Conservation (phyloP, 805 yeast genomes). For the Candida sphagnicola region DNA sequence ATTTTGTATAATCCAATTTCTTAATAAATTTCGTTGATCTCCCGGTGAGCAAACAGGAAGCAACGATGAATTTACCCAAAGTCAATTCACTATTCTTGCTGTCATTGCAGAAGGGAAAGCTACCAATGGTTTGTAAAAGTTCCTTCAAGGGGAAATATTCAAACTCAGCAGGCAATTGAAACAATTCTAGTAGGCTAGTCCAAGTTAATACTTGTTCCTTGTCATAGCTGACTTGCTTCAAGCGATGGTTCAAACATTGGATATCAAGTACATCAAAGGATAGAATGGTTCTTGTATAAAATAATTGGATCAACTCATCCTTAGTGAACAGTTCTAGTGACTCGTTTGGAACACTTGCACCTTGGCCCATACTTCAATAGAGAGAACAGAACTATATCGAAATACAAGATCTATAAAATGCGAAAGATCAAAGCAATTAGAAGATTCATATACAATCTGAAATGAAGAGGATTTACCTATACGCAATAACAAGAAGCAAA, state of each 20-base stretch:
- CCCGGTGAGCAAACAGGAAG: constrained; percentile 37
- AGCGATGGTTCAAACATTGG: constrained; percentile 12
- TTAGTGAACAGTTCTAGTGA: constrained; percentile 15
- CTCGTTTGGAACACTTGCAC: constrained; percentile 6
- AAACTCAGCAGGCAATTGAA: constrained; percentile 13
- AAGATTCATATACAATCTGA: no score
- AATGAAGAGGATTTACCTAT: no score
- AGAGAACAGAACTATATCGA: no score
- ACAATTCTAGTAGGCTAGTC: constrained; percentile 18
- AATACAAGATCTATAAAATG: no score
- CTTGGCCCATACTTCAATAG: constrained; percentile 23
- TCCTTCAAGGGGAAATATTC: constrained; percentile 9
- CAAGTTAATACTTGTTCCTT: constrained; percentile 13
- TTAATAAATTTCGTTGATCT: constrained; percentile 33
- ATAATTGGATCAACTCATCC: constrained; percentile 15
- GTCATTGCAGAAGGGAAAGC: constrained; percentile 46
- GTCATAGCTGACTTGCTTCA: constrained; percentile 9
- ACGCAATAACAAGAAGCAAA: no score
- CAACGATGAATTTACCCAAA: constrained; percentile 23
- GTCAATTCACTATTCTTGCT: constrained; percentile 39
- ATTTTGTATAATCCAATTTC: constrained; percentile 36
- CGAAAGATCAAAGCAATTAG: no score
- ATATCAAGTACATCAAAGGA: constrained; percentile 18
- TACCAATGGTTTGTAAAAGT: constrained; percentile 40
- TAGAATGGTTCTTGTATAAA: constrained; percentile 13